phyloP scores from a whole-genome alignment of 768 basidiomycete species.

The Clavulina sp. region DNA sequence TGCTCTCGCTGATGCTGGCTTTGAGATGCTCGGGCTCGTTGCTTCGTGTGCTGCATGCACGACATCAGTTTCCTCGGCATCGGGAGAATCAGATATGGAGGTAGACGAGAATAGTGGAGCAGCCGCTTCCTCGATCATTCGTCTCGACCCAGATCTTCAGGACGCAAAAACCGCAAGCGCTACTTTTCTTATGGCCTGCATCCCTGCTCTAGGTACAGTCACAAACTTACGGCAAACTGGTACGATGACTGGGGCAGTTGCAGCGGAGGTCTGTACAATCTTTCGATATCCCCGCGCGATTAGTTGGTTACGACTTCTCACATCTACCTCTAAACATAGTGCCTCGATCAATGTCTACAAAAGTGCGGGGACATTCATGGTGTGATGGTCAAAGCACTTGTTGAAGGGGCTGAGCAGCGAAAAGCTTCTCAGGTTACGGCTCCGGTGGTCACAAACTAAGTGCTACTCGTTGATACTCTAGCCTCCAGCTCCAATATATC shows the following conservation, averaged over 20 bases:
- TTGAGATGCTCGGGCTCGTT: slow-evolving; percentile 81
- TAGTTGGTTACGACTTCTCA: neutral
- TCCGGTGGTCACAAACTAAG: too few relatives aligned
- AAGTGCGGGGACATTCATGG: slow-evolving; percentile 60
- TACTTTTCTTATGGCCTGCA: slow-evolving; percentile 59
- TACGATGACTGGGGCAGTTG: slow-evolving; percentile 34
- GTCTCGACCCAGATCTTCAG: slow-evolving; percentile 65
- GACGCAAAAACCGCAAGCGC: slow-evolving; percentile 44
- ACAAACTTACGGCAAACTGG: slow-evolving; percentile 84
- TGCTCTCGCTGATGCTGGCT: slow-evolving; percentile 82
- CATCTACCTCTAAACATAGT: slow-evolving; percentile 24
- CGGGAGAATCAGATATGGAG: neutral
- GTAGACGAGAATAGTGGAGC: slow-evolving; percentile 20
- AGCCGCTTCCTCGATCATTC: slow-evolving; percentile 38
- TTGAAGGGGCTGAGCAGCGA: neutral
- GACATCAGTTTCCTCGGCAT: neutral
- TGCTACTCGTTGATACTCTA: too few relatives aligned
- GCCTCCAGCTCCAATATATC: too few relatives aligned
- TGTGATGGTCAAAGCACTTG: slow-evolving; percentile 43
- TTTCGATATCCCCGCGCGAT: neutral
- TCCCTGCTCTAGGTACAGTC: slow-evolving; percentile 73
- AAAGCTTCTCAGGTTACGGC: too few relatives aligned
- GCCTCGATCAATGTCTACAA: slow-evolving; percentile 50
- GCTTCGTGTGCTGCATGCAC: slow-evolving; percentile 48
- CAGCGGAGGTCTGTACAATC: slow-evolving; percentile 33